phyloP scores from a whole-genome alignment of 78 protist species.

The Creolimax fragrantissima region DNA sequence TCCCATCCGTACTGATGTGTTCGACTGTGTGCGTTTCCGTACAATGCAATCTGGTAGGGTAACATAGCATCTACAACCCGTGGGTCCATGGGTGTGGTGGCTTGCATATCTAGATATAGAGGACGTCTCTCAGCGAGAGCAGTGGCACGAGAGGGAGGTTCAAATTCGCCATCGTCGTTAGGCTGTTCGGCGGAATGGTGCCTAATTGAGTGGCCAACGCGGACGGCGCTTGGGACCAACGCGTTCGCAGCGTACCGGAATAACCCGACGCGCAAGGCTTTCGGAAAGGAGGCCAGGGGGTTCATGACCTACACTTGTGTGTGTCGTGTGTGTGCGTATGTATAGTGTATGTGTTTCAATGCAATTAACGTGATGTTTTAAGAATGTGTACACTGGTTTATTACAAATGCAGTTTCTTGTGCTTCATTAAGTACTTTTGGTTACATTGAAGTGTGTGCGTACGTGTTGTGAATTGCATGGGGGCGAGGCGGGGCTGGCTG shows the following conservation, averaged over 20 bases:
- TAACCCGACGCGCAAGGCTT: background rate
- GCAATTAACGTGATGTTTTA: too few relatives aligned
- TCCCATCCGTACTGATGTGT: conserved; percentile 97
- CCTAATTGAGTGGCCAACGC: background rate
- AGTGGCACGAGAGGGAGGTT: background rate
- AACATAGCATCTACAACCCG: conserved; percentile 96
- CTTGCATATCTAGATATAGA: conserved; percentile 21
- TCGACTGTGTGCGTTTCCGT: conserved; percentile 93
- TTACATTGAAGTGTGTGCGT: too few relatives aligned
- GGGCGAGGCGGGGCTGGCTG: too few relatives aligned
- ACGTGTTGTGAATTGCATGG: too few relatives aligned
- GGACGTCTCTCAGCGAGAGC: background rate
- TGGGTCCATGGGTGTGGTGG: conserved; percentile 79
- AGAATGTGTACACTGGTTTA: too few relatives aligned
- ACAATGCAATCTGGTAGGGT: conserved; percentile 68
- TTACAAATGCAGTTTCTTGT: too few relatives aligned
- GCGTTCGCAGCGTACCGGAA: background rate
- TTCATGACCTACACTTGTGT: too few relatives aligned
- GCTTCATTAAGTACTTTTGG: too few relatives aligned
- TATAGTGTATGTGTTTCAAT: too few relatives aligned
- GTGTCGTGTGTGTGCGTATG: too few relatives aligned
- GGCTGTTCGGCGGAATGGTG: background rate
- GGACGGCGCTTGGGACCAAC: background rate
- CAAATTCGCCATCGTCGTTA: background rate
- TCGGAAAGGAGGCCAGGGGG: too few relatives aligned